Percentiles rank a stretch among this genome's conserved stretches.
phyloP scores from a whole-genome alignment of 2,329 filamentous ascomycete species.

The Periconia macrospinosa region DNA sequence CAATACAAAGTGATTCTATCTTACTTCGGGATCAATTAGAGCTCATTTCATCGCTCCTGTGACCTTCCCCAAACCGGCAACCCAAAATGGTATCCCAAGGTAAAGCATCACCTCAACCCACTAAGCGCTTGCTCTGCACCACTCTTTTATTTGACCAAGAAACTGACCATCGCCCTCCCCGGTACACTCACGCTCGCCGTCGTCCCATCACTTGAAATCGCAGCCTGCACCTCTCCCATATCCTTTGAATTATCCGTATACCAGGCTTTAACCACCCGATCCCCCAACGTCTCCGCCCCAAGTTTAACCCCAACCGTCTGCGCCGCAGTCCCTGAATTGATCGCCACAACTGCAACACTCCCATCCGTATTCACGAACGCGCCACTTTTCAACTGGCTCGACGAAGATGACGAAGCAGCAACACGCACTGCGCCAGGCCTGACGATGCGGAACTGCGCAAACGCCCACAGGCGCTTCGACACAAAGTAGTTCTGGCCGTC shows the following conservation, averaged over 20 bases:
- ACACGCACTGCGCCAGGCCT: conserved; percentile 44
- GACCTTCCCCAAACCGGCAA: too few relatives aligned
- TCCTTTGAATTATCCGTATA: conserved; percentile 30
- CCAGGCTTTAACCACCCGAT: conserved; percentile 19
- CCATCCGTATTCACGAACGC: conserved; percentile 40
- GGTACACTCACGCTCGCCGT: conserved; percentile 25
- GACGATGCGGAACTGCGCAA: conserved; percentile 46
- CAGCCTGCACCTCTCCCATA: conserved; percentile 17
- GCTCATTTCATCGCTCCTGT: too few relatives aligned
- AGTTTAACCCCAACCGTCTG: conserved; percentile 15
- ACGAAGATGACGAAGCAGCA: conserved; percentile 28
- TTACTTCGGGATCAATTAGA: too few relatives aligned
- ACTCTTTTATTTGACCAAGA: too few relatives aligned
- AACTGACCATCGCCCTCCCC: conserved; percentile 29
- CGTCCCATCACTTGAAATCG: conserved; percentile 22
- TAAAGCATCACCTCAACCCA: too few relatives aligned
- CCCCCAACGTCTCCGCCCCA: conserved; percentile 10
- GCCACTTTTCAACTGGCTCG: conserved; percentile 29
- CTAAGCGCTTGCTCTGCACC: too few relatives aligned
- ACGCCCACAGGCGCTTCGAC: conserved; percentile 45
- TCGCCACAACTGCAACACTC: conserved; percentile 29
- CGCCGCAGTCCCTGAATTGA: conserved; percentile 25
- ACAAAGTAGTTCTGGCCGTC: conserved; percentile 38
- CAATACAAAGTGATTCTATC: too few relatives aligned
- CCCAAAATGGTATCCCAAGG: too few relatives aligned